Conservation (phyloP, 306 rosid species). For the Mimosa bimucronata region DNA sequence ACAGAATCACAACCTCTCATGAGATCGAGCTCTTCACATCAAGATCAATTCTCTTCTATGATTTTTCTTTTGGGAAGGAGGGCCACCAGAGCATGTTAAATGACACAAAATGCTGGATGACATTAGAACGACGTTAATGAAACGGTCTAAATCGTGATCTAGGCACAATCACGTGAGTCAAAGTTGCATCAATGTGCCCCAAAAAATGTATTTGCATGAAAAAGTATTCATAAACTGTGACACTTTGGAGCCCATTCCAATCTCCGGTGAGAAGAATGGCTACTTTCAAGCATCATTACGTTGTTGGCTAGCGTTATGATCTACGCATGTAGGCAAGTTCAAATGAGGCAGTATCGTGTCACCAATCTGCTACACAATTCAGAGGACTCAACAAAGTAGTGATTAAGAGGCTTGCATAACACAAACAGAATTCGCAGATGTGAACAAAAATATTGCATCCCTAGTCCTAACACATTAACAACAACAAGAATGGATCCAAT, state of each 20-base stretch:
- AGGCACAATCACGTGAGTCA: not conserved
- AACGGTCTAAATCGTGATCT: not conserved
- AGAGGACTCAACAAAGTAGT: slow-evolving; percentile 2
- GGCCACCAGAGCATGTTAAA: slow-evolving; percentile 16
- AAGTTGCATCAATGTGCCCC: slow-evolving; percentile 4
- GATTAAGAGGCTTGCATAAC: not conserved
- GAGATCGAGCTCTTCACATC: not conserved
- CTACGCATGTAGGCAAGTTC: not conserved
- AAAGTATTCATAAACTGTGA: not conserved
- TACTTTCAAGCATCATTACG: slow-evolving; percentile 6
- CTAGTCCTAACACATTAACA: not conserved
- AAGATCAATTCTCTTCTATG: slow-evolving; percentile 1
- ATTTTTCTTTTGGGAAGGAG: not conserved
- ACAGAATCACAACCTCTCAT: not conserved
- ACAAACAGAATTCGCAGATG: not conserved
- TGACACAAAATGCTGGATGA: not conserved
- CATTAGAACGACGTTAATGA: slow-evolving; percentile 1
- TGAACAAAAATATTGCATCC: not conserved
- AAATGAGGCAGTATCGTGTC: not conserved
- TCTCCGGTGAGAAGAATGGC: slow-evolving; percentile 4
- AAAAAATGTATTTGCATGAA: not conserved
- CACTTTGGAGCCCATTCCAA: not conserved
- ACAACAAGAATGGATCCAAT: not conserved
- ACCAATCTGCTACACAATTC: not conserved
- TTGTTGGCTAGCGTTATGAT: not conserved